Evolutionary conservation across 2,329 filamentous ascomycete species (phyloP).

Genomic region (Diplocarpon rosae): DNA sequence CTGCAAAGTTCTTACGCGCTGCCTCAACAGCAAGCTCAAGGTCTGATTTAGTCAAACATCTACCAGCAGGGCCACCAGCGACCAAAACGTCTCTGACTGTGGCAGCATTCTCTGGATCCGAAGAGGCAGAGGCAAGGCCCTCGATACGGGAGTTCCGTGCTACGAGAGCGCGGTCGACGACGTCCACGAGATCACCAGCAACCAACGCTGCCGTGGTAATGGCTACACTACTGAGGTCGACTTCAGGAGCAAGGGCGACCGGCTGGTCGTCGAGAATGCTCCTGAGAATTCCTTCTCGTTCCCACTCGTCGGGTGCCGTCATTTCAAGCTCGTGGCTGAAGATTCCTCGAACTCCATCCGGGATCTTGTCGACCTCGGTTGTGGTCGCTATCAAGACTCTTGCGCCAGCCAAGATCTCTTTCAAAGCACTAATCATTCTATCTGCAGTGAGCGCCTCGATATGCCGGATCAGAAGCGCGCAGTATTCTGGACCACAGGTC

Average conservation of each 20-base stretch:
- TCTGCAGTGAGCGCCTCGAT: conserved; percentile 87
- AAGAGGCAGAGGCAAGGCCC: conserved; percentile 45
- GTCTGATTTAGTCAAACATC: conserved; percentile 69
- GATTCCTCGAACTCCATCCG: conserved; percentile 76
- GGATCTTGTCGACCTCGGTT: conserved; percentile 88
- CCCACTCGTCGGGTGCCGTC: conserved; percentile 80
- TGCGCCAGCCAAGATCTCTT: conserved; percentile 68
- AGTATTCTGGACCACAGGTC: conserved; percentile 74
- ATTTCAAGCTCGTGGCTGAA: conserved; percentile 97
- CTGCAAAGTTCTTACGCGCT: conserved; percentile 94
- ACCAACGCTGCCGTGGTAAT: conserved; percentile 94
- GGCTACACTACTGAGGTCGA: conserved; percentile 75
- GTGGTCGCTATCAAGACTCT: conserved; percentile 87
- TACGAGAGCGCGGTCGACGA: conserved; percentile 79
- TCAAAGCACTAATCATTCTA: conserved; percentile 74
- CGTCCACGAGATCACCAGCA: conserved; percentile 86
- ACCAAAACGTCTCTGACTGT: conserved; percentile 77
- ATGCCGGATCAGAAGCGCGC: conserved; percentile 76
- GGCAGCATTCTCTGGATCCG: conserved; percentile 34
- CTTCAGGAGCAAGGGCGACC: conserved; percentile 67
- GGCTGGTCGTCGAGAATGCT: conserved; percentile 67
- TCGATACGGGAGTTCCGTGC: conserved; percentile 69
- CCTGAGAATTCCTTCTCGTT: conserved; percentile 77
- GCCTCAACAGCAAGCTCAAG: conserved; percentile 91
- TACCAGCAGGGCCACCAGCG: conserved; percentile 69